phyloP scores from a whole-genome alignment of 2,329 filamentous ascomycete genomes.

The Juglanconis oblonga region DNA sequence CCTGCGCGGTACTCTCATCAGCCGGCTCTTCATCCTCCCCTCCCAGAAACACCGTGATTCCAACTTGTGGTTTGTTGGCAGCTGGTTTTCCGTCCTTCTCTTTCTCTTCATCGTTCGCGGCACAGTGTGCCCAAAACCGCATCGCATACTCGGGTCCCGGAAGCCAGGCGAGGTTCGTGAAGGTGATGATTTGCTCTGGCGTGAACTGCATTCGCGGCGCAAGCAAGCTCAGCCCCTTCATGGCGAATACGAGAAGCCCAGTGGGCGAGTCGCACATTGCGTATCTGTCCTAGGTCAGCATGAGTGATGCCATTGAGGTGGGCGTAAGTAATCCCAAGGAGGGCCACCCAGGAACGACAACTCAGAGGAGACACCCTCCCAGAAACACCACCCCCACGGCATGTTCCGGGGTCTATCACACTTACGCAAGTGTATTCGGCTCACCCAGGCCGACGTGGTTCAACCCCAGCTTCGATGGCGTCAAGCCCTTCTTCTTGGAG shows the following conservation, averaged over 20 bases:
- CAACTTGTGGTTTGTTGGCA: slow-evolving; percentile 25
- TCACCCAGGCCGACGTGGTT: slow-evolving; percentile 34
- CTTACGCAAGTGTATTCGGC: slow-evolving; percentile 49
- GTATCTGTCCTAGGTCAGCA: slow-evolving; percentile 32
- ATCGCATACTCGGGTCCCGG: slow-evolving; percentile 62
- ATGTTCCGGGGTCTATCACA: not conserved
- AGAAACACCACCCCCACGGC: not conserved
- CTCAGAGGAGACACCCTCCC: not conserved
- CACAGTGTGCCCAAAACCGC: slow-evolving; percentile 51
- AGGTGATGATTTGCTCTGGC: slow-evolving; percentile 54
- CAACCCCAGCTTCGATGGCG: slow-evolving; percentile 26
- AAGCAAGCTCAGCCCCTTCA: slow-evolving; percentile 43
- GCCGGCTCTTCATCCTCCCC: slow-evolving; percentile 30
- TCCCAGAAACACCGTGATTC: slow-evolving; percentile 47
- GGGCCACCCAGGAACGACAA: too few species aligned
- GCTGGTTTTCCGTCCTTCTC: not conserved
- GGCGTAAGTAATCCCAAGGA: too few species aligned
- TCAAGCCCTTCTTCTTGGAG: slow-evolving; percentile 18
- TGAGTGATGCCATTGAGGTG: not conserved
- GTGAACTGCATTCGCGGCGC: slow-evolving; percentile 40
- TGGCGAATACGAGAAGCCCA: slow-evolving; percentile 53
- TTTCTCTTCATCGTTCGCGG: slow-evolving; percentile 27
- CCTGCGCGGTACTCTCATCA: slow-evolving; percentile 15
- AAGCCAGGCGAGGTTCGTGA: slow-evolving; percentile 63
- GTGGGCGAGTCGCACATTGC: slow-evolving; percentile 61